Base-by-base conservation (phyloP, 192 early-diverging fungal genomes). In the Backusella sp. region DNA sequence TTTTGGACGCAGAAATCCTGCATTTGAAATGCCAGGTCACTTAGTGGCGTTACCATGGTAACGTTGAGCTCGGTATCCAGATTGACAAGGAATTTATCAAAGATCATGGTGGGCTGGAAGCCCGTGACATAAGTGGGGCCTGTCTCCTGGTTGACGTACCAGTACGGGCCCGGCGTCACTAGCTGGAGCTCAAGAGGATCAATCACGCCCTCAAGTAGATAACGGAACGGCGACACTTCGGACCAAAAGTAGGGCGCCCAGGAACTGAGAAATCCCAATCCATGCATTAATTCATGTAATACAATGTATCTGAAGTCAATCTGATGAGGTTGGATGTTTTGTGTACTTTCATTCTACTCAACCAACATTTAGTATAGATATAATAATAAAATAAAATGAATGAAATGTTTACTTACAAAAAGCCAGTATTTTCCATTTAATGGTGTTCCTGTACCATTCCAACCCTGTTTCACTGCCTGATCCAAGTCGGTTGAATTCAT, bases 91-190 rank as follows among this genome's bases (percentile, higher is more conserved):
- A 70, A 79, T 39, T 83, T 83, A 21, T 83, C 82, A 75, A 83
- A 83, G 15, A 83, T 79, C 75, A 83, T 79, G 34, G 77, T 79
- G 8, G 77, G 82, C 46, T 77, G 77, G 53, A 83, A 83, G 0
- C 82, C 78, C 2, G 77, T 78, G 41, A 83, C 71, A 52, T 73
- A 83, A 2, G 69, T 62, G 2, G 78, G 72, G 0, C 82, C 82
- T 0, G 66, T 77, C 12, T 78, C 67, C 17, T 66, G 66, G 26
- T 77, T 70, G 3, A 74, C 53, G 21, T 66, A 72, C 53, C 76
- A 81, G 42, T 81, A 72, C 0, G 73, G 72, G 0, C 73, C 65
- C 2, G 76, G 73, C 6, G 80, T 81, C 1, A 74, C 68, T 1
- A 76, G 28, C n/a, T 77, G 67, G 30, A 81, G 76, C 15, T 67